phyloP scores from a whole-genome alignment of 306 rosid genomes.

The Cucumis hystrix region DNA sequence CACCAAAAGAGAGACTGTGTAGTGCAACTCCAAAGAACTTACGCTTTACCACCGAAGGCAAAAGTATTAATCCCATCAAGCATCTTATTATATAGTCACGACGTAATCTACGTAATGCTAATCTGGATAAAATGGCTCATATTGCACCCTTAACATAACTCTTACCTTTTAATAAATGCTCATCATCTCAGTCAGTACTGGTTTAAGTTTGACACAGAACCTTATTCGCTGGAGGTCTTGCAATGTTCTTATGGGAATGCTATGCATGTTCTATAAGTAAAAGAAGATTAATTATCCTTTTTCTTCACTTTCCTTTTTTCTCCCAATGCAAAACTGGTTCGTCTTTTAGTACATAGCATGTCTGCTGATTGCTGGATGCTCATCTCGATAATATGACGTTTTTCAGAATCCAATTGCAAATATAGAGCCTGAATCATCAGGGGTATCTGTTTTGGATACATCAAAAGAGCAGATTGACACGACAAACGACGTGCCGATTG shows the following conservation, averaged over 20 bases:
- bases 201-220: not conserved
- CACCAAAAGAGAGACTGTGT: too few species aligned
- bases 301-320: not conserved
- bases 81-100: too few species aligned
- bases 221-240: not conserved
- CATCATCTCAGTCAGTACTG: not conserved
- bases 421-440: slow-evolving; percentile 43
- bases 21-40: too few species aligned
- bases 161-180: not conserved
- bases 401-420: slow-evolving; percentile 27
- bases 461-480: slow-evolving; percentile 37
- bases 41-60: too few species aligned
- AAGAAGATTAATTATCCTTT: not conserved
- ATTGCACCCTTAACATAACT: not conserved
- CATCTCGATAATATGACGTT: not conserved
- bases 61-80: too few species aligned
- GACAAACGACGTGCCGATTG: slow-evolving; percentile 10
- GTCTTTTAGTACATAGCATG: not conserved
- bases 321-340: not conserved
- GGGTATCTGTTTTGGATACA: slow-evolving; percentile 48
- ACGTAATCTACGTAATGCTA: not conserved
- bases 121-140: not conserved
- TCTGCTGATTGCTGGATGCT: not conserved
- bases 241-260: not conserved
- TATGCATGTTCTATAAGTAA: not conserved